Conservation (phyloP, 176 grass and related monocot species). For the Saccharum officinarum region DNA sequence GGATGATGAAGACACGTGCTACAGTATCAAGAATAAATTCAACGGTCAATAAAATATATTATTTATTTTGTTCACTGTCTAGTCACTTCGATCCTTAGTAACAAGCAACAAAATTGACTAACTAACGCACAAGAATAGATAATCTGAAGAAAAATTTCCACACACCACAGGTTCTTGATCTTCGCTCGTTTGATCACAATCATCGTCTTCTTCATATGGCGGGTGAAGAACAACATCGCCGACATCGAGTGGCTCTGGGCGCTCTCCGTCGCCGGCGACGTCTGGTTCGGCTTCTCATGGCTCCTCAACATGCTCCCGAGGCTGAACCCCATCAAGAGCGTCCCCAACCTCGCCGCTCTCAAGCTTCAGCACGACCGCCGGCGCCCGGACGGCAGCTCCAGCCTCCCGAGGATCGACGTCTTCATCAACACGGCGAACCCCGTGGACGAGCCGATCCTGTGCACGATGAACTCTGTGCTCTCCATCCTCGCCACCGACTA, state of each 20-base stretch:
- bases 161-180: conserved; percentile 31
- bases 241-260: conserved; percentile 35
- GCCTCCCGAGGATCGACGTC: conserved; percentile 36
- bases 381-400: neutral
- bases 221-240: conserved; percentile 18
- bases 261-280: conserved; percentile 35
- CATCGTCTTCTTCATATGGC: conserved; percentile 47
- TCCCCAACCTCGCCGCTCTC: conserved; percentile 34
- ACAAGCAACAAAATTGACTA: no score
- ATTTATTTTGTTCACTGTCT: no score
- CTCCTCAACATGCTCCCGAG: conserved; percentile 49
- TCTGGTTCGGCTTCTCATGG: conserved; percentile 54
- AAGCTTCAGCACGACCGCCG: neutral
- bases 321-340: conserved; percentile 41
- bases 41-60: no score
- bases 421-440: conserved; percentile 52
- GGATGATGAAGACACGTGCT: no score
- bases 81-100: no score
- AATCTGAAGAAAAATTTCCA: neutral
- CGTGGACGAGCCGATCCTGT: conserved; percentile 35
- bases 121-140: no score
- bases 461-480: conserved; percentile 46
- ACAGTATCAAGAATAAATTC: no score
- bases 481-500: conserved; percentile 58
- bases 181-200: conserved; percentile 21